Conservation (phyloP, 192 early-diverging fungal genomes). For the Coemansia javaensis region DNA sequence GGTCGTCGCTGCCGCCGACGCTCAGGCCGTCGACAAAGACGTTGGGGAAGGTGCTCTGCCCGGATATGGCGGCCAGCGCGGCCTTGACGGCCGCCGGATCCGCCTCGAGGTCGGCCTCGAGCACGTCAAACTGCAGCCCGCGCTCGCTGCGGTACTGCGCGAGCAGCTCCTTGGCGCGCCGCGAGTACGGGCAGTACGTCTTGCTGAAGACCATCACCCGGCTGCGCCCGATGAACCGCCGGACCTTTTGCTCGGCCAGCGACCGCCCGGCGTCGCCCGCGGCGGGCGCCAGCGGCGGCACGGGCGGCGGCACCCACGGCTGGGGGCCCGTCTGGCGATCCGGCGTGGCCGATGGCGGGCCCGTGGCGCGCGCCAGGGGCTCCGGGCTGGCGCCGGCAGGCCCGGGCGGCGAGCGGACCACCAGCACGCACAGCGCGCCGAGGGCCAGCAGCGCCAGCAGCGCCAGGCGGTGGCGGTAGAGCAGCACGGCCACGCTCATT, state of each 20-base stretch:
- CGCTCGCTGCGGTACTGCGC: constrained; percentile 24
- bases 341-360: no score
- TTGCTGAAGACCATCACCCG: constrained; percentile 71
- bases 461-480: constrained; percentile 25
- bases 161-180: constrained; percentile 56
- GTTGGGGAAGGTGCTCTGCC: constrained; percentile 63
- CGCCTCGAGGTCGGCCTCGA: constrained; percentile 48
- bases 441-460: constrained; percentile 18
- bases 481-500: constrained; percentile 26
- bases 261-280: constrained; percentile 1
- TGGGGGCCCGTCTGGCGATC: no score
- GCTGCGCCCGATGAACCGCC: constrained; percentile 27
- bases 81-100: constrained; percentile 55
- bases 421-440: constrained; percentile 12
- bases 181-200: constrained; percentile 69
- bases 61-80: constrained; percentile 49
- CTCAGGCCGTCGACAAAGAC: constrained; percentile 67
- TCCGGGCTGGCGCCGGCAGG: no score
- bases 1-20: constrained; percentile 61
- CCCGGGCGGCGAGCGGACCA: neutral
- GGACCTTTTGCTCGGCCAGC: constrained; percentile 19
- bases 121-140: constrained; percentile 49
- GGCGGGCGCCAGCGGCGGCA: neutral
- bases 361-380: no score
- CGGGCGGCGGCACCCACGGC: neutral